Percentiles rank a stretch among this genome's conserved stretches.
Conservation (phyloP, 2,329 filamentous ascomycete species). For the Penicillium sp. region DNA sequence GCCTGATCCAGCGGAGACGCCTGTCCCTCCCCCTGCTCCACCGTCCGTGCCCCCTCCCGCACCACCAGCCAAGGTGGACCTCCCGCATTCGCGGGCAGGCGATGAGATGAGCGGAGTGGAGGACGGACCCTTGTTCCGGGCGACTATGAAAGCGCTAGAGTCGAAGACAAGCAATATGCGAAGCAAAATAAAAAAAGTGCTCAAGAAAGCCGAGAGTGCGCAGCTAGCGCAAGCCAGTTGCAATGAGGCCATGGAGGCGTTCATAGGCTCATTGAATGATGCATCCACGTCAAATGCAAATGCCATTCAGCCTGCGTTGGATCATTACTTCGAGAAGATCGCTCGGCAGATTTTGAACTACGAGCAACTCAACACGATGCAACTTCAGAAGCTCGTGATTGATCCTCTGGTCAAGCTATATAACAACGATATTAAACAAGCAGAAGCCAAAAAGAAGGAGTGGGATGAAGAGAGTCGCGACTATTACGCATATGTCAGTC, state of each 20-base stretch:
- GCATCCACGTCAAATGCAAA: slow-evolving; percentile 89
- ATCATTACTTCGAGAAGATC: slow-evolving; percentile 98
- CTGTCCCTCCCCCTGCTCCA: slow-evolving; percentile 20
- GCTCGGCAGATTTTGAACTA: slow-evolving; percentile 85
- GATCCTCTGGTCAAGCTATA: slow-evolving; percentile 91
- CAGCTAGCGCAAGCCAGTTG: slow-evolving; percentile 74
- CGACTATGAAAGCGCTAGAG: slow-evolving; percentile 93
- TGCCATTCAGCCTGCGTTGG: slow-evolving; percentile 92
- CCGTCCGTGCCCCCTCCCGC: slow-evolving; percentile 28
- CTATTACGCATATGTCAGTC: slow-evolving; percentile 91
- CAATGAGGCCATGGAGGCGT: slow-evolving; percentile 79
- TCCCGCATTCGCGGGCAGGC: slow-evolving; percentile 78
- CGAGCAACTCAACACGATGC: slow-evolving; percentile 76
- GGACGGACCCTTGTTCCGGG: slow-evolving; percentile 91
- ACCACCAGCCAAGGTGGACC: slow-evolving; percentile 71
- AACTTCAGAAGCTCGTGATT: slow-evolving; percentile 90
- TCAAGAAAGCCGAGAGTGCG: slow-evolving; percentile 90
- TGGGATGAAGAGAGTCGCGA: slow-evolving; percentile 99
- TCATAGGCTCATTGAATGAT: slow-evolving; percentile 83
- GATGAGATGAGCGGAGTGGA: slow-evolving; percentile 84
- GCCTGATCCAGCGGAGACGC: slow-evolving; percentile 30
- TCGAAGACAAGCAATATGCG: slow-evolving; percentile 96
- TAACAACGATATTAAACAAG: slow-evolving; percentile 94
- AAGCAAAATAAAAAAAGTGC: slow-evolving; percentile 88
- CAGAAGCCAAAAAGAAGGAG: slow-evolving; percentile 92